Evolutionary conservation across 306 rosid genomes (phyloP).

Genomic region (Pyrus pyrifolia): DNA sequence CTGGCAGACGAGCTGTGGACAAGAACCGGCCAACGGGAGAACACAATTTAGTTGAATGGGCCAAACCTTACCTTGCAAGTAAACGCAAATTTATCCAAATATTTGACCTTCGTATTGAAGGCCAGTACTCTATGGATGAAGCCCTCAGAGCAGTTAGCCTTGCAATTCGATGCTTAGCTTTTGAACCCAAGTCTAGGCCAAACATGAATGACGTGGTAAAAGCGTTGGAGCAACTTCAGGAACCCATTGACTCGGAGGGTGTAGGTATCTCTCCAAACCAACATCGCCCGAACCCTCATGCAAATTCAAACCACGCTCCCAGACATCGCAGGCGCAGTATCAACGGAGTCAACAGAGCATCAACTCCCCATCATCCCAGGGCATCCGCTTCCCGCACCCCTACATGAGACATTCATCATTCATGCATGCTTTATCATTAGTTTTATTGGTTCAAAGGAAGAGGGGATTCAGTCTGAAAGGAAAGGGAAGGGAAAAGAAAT

Average conservation of each 20-base stretch:
- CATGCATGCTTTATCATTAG: not conserved
- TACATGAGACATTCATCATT: constrained; percentile 10
- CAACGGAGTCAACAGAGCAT: constrained; percentile 6
- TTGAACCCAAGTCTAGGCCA: constrained; percentile 70
- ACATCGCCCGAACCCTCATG: constrained; percentile 17
- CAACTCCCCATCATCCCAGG: constrained; percentile 23
- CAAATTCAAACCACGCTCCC: constrained; percentile 26
- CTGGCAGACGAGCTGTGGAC: constrained; percentile 82
- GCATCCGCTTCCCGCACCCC: constrained; percentile 28
- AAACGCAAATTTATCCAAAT: constrained; percentile 68
- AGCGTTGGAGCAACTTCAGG: constrained; percentile 62
- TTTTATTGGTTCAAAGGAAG: constrained; percentile 9
- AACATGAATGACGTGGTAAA: constrained; percentile 69
- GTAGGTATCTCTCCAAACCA: constrained; percentile 23
- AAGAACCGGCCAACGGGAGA: constrained; percentile 71
- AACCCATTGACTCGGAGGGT: constrained; percentile 21
- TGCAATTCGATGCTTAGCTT: constrained; percentile 59
- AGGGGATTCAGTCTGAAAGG: not conserved
- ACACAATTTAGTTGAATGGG: constrained; percentile 82
- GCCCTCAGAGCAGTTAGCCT: constrained; percentile 64
- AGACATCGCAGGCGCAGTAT: constrained; percentile 25
- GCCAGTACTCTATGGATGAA: constrained; percentile 53
- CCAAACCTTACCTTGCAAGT: constrained; percentile 76
- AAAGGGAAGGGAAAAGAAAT: not conserved
- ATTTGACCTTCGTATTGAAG: constrained; percentile 72